These are phyloP conservation scores for Calendula officinalis DNA, from an alignment of 129 eudicot genomes.

Conservation along the genomic window DNA sequence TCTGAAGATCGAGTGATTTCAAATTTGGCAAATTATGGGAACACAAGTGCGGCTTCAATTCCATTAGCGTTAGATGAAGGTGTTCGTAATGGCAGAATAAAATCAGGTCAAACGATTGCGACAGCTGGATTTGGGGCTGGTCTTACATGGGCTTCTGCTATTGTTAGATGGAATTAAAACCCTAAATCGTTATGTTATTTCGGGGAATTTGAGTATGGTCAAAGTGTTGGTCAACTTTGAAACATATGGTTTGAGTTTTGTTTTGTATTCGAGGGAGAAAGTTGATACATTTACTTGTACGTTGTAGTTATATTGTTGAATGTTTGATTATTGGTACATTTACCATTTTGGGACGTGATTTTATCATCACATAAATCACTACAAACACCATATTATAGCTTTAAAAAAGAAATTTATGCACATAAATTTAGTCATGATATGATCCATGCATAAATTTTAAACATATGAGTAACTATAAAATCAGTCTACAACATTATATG, in stretches of 20 bases:
- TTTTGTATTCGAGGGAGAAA: background rate
- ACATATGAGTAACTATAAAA: conserved; percentile 1
- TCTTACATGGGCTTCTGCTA: conserved; percentile 96
- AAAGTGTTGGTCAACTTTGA: conserved; percentile 7
- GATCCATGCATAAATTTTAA: background rate
- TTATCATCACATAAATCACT: no score
- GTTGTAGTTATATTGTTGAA: conserved; percentile 2
- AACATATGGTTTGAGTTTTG: background rate
- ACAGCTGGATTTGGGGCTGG: conserved; percentile 99
- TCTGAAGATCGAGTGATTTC: conserved; percentile 94
- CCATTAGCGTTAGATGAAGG: conserved; percentile 98
- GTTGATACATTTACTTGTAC: conserved; percentile 1
- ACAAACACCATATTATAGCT: no score
- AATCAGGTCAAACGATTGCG: conserved; percentile 80
- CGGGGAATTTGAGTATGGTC: background rate
- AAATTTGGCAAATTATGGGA: conserved; percentile 85
- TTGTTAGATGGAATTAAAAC: conserved; percentile 62
- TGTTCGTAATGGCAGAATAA: conserved; percentile 77
- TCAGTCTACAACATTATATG: conserved; percentile 11
- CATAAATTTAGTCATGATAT: no score
- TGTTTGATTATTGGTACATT: no score
- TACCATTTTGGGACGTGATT: no score
- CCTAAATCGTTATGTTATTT: background rate
- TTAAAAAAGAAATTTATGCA: no score
- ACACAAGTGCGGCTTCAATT: conserved; percentile 97